These are phyloP conservation scores for Acacia acuminata DNA, from an alignment of 306 rosid genomes.

Conservation along the genomic window DNA sequence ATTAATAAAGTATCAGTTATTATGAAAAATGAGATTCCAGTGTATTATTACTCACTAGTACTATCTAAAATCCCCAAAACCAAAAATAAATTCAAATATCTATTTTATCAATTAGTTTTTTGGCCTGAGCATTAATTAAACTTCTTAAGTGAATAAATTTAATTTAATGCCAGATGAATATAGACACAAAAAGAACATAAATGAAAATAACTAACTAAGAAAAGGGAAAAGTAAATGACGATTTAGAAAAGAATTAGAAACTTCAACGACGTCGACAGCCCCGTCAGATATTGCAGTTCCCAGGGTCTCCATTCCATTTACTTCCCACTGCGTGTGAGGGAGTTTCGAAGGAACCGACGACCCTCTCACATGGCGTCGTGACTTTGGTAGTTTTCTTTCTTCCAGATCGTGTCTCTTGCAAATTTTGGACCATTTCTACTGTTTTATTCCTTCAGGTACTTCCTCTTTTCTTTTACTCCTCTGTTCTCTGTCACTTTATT, in stretches of 20 bases:
- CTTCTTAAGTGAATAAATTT: neutral
- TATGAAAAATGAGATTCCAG: too few species aligned
- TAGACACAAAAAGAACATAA: neutral
- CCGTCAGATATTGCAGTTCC: slow-evolving; percentile 28
- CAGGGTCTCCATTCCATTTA: slow-evolving; percentile 36
- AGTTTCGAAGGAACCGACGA: slow-evolving; percentile 27
- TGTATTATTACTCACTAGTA: neutral
- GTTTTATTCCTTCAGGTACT: slow-evolving; percentile 43
- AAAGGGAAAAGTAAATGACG: neutral
- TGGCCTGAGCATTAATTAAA: neutral
- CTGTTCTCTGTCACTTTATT: slow-evolving; percentile 5
- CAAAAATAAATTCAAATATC: neutral
- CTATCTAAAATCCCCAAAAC: neutral
- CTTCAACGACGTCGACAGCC: slow-evolving; percentile 44
- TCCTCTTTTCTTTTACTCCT: neutral
- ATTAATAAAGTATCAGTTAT: too few species aligned
- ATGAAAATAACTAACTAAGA: neutral
- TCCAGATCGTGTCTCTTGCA: slow-evolving; percentile 47
- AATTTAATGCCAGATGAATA: neutral
- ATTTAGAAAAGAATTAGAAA: neutral
- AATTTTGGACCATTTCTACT: slow-evolving; percentile 37
- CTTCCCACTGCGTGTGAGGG: slow-evolving; percentile 6
- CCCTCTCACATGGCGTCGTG: slow-evolving; percentile 6
- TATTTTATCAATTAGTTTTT: neutral
- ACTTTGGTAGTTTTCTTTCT: neutral